Evolutionary conservation across 306 rosid genomes (phyloP).

Genomic region (Fragaria iinumae): DNA sequence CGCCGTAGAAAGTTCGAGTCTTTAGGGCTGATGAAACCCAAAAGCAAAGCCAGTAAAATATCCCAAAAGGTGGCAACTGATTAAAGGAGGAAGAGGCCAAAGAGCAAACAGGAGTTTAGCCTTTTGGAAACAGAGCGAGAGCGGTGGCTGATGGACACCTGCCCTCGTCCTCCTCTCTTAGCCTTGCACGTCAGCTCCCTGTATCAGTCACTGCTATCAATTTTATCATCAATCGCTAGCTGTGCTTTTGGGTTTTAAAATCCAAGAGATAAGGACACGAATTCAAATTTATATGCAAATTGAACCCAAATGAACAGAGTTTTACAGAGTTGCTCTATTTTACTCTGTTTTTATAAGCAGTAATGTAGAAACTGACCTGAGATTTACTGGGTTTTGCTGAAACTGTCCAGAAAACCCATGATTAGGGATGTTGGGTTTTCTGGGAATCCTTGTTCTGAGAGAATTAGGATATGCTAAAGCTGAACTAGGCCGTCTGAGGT

Average conservation of each 20-base stretch:
- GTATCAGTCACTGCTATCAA: slow-evolving; percentile 24
- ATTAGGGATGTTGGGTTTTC: not conserved
- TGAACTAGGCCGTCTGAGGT: slow-evolving; percentile 3
- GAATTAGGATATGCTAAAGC: not conserved
- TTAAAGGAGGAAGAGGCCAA: not conserved
- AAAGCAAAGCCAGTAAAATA: slow-evolving; percentile 9
- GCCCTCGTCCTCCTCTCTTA: slow-evolving; percentile 32
- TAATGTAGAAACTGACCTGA: not conserved
- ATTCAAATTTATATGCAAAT: not conserved
- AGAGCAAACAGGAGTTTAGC: not conserved
- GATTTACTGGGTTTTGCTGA: not conserved
- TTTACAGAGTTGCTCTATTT: not conserved
- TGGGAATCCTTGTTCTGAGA: not conserved
- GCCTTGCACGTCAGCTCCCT: slow-evolving; percentile 47
- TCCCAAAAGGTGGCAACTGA: slow-evolving; percentile 13
- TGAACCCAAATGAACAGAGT: not conserved
- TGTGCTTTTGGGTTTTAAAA: slow-evolving; percentile 12
- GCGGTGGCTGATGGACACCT: slow-evolving; percentile 47
- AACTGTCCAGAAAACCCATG: not conserved
- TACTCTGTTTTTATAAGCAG: not conserved
- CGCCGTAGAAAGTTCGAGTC: not conserved
- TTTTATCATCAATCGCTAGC: slow-evolving; percentile 4
- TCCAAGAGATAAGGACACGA: not conserved
- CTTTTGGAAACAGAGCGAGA: slow-evolving; percentile 28
- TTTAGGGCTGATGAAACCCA: not conserved